These are phyloP conservation scores for Syncephalastrum racemosum DNA, from an alignment of 371 early-diverging fungal genomes.

Conservation along the genomic window DNA sequence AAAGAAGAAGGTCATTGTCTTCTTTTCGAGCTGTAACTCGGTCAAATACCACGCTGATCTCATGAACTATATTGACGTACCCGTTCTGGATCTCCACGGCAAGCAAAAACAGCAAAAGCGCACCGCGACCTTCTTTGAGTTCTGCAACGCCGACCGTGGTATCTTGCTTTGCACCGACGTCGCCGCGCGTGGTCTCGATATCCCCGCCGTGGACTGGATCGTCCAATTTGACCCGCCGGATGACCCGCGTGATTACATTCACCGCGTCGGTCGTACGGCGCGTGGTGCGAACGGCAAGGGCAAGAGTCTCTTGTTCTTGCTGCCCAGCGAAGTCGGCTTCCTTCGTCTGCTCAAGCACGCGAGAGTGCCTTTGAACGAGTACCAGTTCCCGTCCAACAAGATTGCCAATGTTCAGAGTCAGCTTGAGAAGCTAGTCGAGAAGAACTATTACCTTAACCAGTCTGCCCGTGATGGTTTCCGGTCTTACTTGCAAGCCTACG, in stretches of 20 bases:
- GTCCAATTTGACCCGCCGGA: slow-evolving; percentile 98
- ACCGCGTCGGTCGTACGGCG: slow-evolving; percentile 98
- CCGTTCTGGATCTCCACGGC: slow-evolving; percentile 62
- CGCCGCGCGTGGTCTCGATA: slow-evolving; percentile 98
- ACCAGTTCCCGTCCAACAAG: slow-evolving; percentile 93
- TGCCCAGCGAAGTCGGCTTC: slow-evolving; percentile 92
- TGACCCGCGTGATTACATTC: slow-evolving; percentile 92
- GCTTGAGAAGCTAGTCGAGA: slow-evolving; percentile 93
- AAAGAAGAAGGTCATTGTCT: slow-evolving; percentile 77
- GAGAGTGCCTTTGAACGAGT: slow-evolving; percentile 97
- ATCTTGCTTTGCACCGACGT: slow-evolving; percentile 97
- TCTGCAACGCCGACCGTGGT: slow-evolving; percentile 61
- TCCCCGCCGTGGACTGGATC: slow-evolving; percentile 90
- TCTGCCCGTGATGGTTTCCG: slow-evolving; percentile 98
- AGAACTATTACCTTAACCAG: slow-evolving; percentile 98
- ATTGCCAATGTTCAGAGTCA: slow-evolving; percentile 93
- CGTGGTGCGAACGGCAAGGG: slow-evolving; percentile 86
- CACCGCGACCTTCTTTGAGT: slow-evolving; percentile 74
- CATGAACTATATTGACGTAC: slow-evolving; percentile 48
- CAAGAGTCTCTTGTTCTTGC: slow-evolving; percentile 77
- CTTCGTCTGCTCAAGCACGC: slow-evolving; percentile 96
- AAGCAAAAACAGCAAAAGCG: slow-evolving; percentile 81
- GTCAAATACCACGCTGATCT: slow-evolving; percentile 91
- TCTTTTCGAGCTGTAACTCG: slow-evolving; percentile 87
- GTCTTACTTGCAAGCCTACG: slow-evolving; percentile 97